phyloP scores from a whole-genome alignment of 495 filamentous ascomycete genomes.

The Hypoxylon trugodes region DNA sequence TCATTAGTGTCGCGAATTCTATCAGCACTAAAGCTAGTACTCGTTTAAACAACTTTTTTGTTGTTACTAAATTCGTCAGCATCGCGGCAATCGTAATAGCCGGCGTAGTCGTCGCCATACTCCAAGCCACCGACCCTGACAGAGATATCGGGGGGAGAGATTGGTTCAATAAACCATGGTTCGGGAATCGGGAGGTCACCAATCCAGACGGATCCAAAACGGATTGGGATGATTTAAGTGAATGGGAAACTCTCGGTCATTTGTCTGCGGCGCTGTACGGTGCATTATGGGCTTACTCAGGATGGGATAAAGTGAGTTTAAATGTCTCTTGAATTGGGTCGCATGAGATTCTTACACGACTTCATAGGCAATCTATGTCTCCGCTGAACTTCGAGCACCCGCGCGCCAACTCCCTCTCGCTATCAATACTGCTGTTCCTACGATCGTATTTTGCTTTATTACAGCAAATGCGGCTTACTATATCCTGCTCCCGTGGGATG shows the following conservation, averaged over 20 bases:
- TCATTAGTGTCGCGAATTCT: conserved; percentile 61
- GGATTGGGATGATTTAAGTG: conserved; percentile 54
- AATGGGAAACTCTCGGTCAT: conserved; percentile 62
- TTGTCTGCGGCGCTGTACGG: conserved; percentile 63
- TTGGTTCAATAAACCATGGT: conserved; percentile 63
- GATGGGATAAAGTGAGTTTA: conserved; percentile 65
- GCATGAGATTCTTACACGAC: neutral
- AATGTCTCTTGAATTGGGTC: neutral
- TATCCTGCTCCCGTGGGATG: conserved; percentile 62
- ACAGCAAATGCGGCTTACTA: conserved; percentile 64
- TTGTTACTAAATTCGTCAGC: conserved; percentile 58
- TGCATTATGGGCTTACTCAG: conserved; percentile 66
- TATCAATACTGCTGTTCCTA: conserved; percentile 63
- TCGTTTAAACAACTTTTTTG: conserved; percentile 62
- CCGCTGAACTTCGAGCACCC: conserved; percentile 60
- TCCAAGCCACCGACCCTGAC: conserved; percentile 46
- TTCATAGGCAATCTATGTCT: conserved; percentile 61
- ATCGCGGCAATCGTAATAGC: conserved; percentile 59
- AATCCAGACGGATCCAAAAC: conserved; percentile 57
- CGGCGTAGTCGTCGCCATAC: conserved; percentile 54
- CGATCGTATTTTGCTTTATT: conserved; percentile 63
- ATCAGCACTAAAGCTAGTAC: conserved; percentile 65
- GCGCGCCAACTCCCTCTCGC: conserved; percentile 62
- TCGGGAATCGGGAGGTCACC: conserved; percentile 52
- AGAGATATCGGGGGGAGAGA: conserved; percentile 54